Base-by-base conservation (phyloP, 2,329 filamentous ascomycete species). In the Zymoseptoria tritici region DNA sequence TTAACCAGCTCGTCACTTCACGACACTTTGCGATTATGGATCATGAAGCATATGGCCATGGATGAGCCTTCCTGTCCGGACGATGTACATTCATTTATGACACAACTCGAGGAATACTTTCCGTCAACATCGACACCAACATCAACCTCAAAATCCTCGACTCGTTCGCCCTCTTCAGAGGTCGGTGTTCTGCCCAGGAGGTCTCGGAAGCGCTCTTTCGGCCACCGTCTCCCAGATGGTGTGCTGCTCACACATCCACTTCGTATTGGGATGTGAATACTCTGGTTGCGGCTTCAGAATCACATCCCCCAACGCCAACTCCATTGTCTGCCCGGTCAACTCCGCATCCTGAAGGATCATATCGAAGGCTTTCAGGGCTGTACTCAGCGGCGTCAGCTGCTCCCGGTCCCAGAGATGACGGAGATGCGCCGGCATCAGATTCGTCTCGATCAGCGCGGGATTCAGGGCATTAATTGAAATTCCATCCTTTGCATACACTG, bases 191-290 rank as follows among this genome's bases (percentile, higher is more conserved):
- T 66, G 22, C 4, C 62, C 60, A 4, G 64, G 60, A 19, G 57
- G 49, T n/a, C 61, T 58, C 16, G 64, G 64, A 54, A 64, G 20
- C 6, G 57, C 36, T 2, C 54, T 57, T 49, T 52, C 59, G 8
- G 49, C 73, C 7, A 65, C 71, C 49, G 63, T 56, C 56, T 74
- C 67, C 73, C 74, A 76, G 46, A 75, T 63, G 54, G 65, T 54
- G 57, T 71, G 69, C 62, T 74, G 62, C 24, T 62, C 54, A 2
- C 70, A 71, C 59, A 74, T 68, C 72, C 74, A 78, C 55, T 67
- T 69, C 64, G 76, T 73, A 62, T 75, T 78, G 56, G 74, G 72
- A 62, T 76, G 75, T 8, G 70, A 67, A 64, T 71, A 78, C 13
- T 74, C 73, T 24, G 71, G 64, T 59, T 70, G 71, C 55, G 75